Conservation (phyloP, 257 asterid genomes). For the Galeopsis tetrahit region DNA sequence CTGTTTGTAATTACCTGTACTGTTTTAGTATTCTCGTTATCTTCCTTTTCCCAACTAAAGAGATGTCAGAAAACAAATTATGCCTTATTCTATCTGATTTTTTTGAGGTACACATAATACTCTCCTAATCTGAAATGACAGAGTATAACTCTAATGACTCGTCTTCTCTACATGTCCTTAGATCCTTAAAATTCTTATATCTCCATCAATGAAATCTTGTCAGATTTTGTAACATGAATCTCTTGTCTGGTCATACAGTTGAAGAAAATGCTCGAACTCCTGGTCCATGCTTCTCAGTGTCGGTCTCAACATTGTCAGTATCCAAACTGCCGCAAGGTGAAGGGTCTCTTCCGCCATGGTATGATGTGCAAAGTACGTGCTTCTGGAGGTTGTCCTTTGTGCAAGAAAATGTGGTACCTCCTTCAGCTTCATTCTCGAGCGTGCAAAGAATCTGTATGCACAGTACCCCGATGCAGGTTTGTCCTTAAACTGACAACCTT, state of each 20-base stretch:
- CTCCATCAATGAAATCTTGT: not conserved
- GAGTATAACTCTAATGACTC: not conserved
- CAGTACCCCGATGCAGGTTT: constrained; percentile 98
- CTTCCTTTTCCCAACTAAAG: not conserved
- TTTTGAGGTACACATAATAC: constrained; percentile 7
- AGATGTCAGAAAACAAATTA: not conserved
- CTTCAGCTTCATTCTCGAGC: constrained; percentile 98
- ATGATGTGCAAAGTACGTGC: constrained; percentile 81
- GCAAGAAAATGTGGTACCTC: constrained; percentile 99
- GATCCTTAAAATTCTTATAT: not conserved
- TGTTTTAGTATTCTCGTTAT: not conserved
- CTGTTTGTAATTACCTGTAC: not conserved
- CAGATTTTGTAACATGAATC: constrained; percentile 30
- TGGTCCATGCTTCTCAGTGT: constrained; percentile 97
- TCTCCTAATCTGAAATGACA: not conserved
- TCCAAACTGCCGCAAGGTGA: constrained; percentile 93
- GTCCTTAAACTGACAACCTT: constrained; percentile 21
- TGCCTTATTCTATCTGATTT: not conserved
- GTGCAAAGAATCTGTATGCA: constrained; percentile 88
- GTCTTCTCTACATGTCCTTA: not conserved
- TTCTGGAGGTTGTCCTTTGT: constrained; percentile 87
- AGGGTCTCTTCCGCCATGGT: constrained; percentile 99
- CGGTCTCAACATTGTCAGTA: constrained; percentile 76
- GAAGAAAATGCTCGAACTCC: constrained; percentile 94
- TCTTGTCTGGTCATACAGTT: constrained; percentile 60